Evolutionary conservation across 352 stramenopile genomes (phyloP).

Genomic region (Phytopythium chamaehyphon): DNA sequence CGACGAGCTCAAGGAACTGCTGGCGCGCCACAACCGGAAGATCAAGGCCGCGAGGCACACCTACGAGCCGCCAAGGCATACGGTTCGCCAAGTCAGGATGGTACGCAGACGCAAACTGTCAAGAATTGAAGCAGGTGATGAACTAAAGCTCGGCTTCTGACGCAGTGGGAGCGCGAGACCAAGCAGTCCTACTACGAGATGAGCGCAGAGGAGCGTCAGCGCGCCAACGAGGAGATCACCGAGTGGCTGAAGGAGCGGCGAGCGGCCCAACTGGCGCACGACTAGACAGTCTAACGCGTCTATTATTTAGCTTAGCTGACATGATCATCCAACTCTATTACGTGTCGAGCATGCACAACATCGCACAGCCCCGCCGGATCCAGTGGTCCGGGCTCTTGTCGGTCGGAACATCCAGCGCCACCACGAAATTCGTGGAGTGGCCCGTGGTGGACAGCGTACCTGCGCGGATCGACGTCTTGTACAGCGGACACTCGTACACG

Average conservation of each 20-base stretch:
- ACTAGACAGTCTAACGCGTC: constrained; percentile 7
- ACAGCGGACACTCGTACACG: constrained; percentile 90
- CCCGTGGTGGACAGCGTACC: constrained; percentile 92
- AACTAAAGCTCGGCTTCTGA: neutral
- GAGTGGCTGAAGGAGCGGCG: constrained; percentile 34
- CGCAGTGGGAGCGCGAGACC: constrained; percentile 66
- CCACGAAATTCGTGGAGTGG: constrained; percentile 94
- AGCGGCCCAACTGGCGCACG: constrained; percentile 1
- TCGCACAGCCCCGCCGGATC: constrained; percentile 91
- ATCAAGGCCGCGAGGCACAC: constrained; percentile 58
- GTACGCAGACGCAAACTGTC: too few relatives aligned
- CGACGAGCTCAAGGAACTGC: constrained; percentile 39
- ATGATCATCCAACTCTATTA: constrained; percentile 23
- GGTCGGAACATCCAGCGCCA: constrained; percentile 81
- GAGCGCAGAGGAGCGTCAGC: constrained; percentile 46
- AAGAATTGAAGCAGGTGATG: too few relatives aligned
- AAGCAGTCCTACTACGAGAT: constrained; percentile 72
- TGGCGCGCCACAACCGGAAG: constrained; percentile 77
- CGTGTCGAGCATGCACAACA: constrained; percentile 94
- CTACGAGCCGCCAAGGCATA: constrained; percentile 77
- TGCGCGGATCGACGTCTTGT: constrained; percentile 91
- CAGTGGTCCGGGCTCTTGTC: constrained; percentile 86
- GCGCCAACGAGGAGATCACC: constrained; percentile 67
- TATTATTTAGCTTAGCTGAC: constrained; percentile 10
- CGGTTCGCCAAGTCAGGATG: constrained; percentile 66